A percentile compares a stretch with the other conserved stretches of the same genome.
Evolutionary conservation across 768 basidiomycete genomes (phyloP).

Genomic region (Holtermanniella nyarrowii): DNA sequence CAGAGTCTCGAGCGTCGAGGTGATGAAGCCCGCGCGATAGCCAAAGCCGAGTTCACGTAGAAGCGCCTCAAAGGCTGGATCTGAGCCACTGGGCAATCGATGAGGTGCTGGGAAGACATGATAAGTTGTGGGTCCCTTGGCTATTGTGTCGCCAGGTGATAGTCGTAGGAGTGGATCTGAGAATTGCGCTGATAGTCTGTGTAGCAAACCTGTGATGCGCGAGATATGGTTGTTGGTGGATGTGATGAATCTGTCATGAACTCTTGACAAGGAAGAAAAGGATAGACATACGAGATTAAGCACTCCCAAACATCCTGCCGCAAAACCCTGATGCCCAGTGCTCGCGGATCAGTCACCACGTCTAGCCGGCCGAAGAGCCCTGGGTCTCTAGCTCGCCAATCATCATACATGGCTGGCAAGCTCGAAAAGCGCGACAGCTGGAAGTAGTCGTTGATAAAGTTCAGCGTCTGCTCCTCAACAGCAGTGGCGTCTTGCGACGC

Average conservation of each 20-base stretch:
- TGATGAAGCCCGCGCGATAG: constrained; percentile 84
- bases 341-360: constrained; percentile 49
- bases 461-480: constrained; percentile 5
- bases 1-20: constrained; percentile 26
- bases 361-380: constrained; percentile 54
- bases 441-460: constrained; percentile 69
- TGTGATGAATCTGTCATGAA: constrained; percentile 73
- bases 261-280: background rate
- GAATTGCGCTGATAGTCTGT: constrained; percentile 65
- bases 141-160: constrained; percentile 17
- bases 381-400: constrained; percentile 64
- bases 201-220: constrained; percentile 89
- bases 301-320: constrained; percentile 96
- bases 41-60: constrained; percentile 86
- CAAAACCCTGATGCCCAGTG: constrained; percentile 67
- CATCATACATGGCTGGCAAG: constrained; percentile 57
- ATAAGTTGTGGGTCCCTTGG: constrained; percentile 44
- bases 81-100: constrained; percentile 44
- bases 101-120: constrained; percentile 69
- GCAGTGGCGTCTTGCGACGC: constrained; percentile 1
- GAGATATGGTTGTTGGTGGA: constrained; percentile 94
- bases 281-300: constrained; percentile 65
- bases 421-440: constrained; percentile 60
- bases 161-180: constrained; percentile 58
- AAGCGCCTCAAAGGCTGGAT: constrained; percentile 37